These are phyloP conservation scores for Rubia tinctorum DNA, from an alignment of 305 asterid species.

Conservation along the genomic window DNA sequence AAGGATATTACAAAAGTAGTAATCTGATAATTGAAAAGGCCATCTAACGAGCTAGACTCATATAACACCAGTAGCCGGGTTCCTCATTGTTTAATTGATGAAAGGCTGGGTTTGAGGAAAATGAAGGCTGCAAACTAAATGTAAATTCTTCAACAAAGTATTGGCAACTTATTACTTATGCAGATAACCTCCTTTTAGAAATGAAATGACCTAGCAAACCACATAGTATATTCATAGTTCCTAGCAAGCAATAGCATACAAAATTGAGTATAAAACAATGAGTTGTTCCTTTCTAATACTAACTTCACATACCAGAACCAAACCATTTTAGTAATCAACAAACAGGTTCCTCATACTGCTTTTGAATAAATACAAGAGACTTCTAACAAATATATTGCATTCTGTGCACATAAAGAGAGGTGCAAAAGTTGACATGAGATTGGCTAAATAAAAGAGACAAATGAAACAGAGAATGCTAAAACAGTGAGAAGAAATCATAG, in stretches of 20 bases:
- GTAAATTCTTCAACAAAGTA: background rate
- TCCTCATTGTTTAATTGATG: background rate
- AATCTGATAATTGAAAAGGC: background rate
- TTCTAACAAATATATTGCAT: background rate
- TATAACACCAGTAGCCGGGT: background rate
- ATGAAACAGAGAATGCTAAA: background rate
- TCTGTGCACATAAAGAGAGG: background rate
- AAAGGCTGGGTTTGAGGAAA: background rate
- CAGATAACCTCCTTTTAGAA: background rate
- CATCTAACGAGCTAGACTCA: background rate
- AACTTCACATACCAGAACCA: no score
- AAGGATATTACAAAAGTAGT: background rate
- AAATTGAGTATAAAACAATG: background rate
- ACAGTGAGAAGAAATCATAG: background rate
- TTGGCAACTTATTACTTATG: background rate
- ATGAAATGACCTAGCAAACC: background rate
- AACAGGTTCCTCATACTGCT: background rate
- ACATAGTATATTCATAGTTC: background rate
- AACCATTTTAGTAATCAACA: background rate
- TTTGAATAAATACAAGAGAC: background rate
- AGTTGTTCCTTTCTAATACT: background rate
- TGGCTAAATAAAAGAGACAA: background rate
- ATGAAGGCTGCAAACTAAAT: background rate
- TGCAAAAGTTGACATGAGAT: background rate
- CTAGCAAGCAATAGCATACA: background rate